These are phyloP conservation scores for Argentina anserina DNA, from an alignment of 306 rosid species.

Conservation along the genomic window DNA sequence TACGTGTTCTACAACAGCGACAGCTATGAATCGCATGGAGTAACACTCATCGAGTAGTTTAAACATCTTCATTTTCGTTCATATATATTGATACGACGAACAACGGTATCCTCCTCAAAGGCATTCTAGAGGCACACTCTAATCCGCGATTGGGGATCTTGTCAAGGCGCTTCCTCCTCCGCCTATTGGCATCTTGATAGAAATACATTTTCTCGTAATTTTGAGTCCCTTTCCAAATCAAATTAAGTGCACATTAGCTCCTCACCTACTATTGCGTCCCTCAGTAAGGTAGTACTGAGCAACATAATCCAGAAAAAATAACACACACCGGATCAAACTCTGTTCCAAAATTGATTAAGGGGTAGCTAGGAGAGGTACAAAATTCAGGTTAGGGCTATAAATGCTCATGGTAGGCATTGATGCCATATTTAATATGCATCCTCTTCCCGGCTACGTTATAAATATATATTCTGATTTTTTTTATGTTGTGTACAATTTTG, in stretches of 20 bases:
- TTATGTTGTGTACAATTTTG: not conserved
- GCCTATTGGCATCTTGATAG: no score
- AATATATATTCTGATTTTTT: not conserved
- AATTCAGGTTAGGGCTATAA: slow-evolving; percentile 36
- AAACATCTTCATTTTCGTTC: no score
- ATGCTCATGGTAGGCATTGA: slow-evolving; percentile 30
- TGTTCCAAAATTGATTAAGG: slow-evolving; percentile 14
- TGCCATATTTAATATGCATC: slow-evolving; percentile 15
- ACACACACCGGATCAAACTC: slow-evolving; percentile 14
- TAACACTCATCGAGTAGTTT: not conserved
- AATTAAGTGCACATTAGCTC: slow-evolving; percentile 36
- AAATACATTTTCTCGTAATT: not conserved
- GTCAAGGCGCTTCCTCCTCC: no score
- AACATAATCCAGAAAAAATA: slow-evolving; percentile 25
- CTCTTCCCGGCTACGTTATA: slow-evolving; percentile 12
- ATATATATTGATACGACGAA: no score
- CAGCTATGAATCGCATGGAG: not conserved
- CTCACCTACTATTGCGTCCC: slow-evolving; percentile 51
- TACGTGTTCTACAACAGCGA: not conserved
- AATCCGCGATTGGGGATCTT: no score
- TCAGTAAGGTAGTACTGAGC: slow-evolving; percentile 34
- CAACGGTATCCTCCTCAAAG: no score
- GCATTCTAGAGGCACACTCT: no score
- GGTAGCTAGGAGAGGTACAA: slow-evolving; percentile 31
- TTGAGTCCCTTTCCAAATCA: not conserved